Percentiles rank a stretch among this genome's conserved stretches.
Evolutionary conservation across 169 alveolate species (phyloP).

Genomic region (Theileria parva): DNA sequence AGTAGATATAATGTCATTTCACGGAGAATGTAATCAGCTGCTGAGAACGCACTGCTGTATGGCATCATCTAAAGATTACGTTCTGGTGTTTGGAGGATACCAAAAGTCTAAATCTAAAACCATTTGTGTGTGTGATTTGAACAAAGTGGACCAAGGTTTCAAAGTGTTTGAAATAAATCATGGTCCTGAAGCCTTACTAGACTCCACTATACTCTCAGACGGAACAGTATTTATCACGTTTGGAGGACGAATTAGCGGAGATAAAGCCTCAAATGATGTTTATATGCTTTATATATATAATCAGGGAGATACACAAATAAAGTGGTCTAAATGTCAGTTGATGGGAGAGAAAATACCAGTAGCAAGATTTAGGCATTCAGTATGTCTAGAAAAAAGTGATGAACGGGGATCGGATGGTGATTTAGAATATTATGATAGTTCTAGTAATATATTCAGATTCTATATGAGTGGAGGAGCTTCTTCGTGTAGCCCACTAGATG

Average conservation of each 20-base stretch:
- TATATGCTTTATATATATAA: constrained; percentile 7
- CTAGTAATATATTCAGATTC: not conserved
- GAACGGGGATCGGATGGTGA: not conserved
- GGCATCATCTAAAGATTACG: not conserved
- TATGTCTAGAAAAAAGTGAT: not conserved
- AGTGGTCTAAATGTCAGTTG: constrained; percentile 15
- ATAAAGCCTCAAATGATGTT: constrained; percentile 13
- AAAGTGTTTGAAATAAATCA: not conserved
- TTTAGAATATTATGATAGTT: not conserved
- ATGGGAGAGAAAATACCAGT: not conserved
- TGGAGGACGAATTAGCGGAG: constrained; percentile 20
- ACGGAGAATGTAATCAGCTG: constrained; percentile 3
- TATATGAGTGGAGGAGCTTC: constrained; percentile 28
- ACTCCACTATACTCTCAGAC: constrained; percentile 16
- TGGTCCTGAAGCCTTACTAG: constrained; percentile 5
- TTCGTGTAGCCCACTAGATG: constrained; percentile 9
- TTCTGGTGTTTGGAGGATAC: constrained; percentile 31
- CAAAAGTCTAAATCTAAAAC: constrained; percentile 9
- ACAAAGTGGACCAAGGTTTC: constrained; percentile 8
- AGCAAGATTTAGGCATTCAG: constrained; percentile 18
- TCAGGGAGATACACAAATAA: not conserved
- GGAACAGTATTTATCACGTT: constrained; percentile 5
- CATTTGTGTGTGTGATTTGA: constrained; percentile 15
- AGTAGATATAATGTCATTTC: not conserved
- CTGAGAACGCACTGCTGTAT: constrained; percentile 1